Base-by-base conservation (phyloP, 2,329 filamentous ascomycete species). In the Exophiala calicioides region DNA sequence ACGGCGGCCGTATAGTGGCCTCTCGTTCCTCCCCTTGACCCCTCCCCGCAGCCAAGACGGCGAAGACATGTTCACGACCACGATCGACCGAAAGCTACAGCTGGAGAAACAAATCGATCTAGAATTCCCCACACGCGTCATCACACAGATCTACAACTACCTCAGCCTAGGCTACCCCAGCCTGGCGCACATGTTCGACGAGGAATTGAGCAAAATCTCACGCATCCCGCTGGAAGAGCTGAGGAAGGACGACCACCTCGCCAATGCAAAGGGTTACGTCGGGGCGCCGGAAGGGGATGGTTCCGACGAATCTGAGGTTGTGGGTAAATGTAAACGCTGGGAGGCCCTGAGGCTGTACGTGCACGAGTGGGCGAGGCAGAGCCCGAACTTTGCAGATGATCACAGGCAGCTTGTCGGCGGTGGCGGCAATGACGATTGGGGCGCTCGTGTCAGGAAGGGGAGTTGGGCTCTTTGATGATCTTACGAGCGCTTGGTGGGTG, bases 131-230 rank as follows among this genome's bases (percentile, higher is more conserved):
- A 88, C 95, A 64, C 75, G 75, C 3, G 95, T 96, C 64, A 82
- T 96, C 45, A 95, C 90, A 0, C 91, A 97, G 67, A 90, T 97
- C 5, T 97, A 94, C 76, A 96, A 97, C 67, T 97, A 97, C 67
- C 77, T 97, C 12, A 95, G 89, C 0, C 78, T 97, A 4, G 91
- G 91, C 4, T 96, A 96, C 65, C 90, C 91, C 3, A 84, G 88
- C 24, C 82, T 90, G 60, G 91, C 90, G 8, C 81, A 85, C 16
- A 78, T 81, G 27, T 97, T 88, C 62, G 91, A 97, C 62, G 79
- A 84, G 8, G 91, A 97, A 71, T 75, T 97, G 15, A 81, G 84
- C 58, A 88, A 86, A 63, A 94, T 96, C 46, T 86, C 84, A 23
- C 76, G 78, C 7, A 82, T 95, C 5, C 64, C 79, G 1, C 63